phyloP scores from a whole-genome alignment of 176 grass and related monocot genomes.

The Metroxylon sagu region DNA sequence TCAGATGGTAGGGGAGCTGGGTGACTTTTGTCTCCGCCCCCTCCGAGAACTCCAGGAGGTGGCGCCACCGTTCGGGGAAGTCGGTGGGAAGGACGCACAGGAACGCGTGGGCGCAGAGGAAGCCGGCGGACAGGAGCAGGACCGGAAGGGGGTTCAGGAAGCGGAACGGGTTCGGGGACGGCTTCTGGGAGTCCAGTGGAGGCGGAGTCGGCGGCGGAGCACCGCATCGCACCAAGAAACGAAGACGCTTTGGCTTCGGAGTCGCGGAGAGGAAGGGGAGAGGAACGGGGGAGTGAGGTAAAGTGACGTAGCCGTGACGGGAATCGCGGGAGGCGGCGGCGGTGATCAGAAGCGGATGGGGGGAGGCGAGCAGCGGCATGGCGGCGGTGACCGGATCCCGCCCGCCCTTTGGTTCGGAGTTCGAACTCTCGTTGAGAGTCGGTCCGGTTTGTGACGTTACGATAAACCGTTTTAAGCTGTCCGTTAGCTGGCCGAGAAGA shows the following conservation, averaged over 20 bases:
- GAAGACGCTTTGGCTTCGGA: not conserved
- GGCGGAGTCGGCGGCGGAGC: not conserved
- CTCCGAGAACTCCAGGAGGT: not conserved
- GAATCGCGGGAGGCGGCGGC: not conserved
- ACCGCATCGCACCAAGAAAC: not conserved
- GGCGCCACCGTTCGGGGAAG: not conserved
- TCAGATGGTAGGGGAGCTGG: not conserved
- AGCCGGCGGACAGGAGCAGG: not conserved
- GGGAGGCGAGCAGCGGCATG: not conserved
- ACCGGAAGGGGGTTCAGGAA: not conserved
- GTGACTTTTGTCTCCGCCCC: conserved; percentile 5
- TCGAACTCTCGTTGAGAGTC: not conserved
- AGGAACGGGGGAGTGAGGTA: not conserved
- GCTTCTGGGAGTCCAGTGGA: not conserved
- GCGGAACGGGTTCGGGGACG: not conserved
- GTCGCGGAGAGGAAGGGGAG: too few relatives aligned
- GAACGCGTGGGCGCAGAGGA: not conserved
- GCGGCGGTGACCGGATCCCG: not conserved
- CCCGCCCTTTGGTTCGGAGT: not conserved
- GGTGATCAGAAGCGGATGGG: not conserved
- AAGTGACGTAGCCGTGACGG: not conserved
- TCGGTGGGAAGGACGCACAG: not conserved
- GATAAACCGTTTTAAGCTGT: not conserved
- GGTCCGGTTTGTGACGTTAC: too few relatives aligned
- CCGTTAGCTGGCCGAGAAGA: not conserved